phyloP scores from a whole-genome alignment of 2,329 filamentous ascomycete genomes.

The Didymella exigua region DNA sequence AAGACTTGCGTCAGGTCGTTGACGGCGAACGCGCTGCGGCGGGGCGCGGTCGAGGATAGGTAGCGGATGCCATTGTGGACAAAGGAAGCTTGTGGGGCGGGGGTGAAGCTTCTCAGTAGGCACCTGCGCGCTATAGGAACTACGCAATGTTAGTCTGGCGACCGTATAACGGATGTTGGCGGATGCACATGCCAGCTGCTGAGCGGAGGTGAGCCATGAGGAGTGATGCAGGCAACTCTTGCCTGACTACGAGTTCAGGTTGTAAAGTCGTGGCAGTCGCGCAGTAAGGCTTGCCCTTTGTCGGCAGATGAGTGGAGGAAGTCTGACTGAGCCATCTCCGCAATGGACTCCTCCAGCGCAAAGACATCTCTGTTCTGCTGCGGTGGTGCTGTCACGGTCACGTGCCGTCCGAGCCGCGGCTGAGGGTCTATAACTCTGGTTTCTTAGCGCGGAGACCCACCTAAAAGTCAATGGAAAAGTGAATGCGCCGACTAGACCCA shows the following conservation, averaged over 20 bases:
- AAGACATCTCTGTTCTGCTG: slow-evolving; percentile 23
- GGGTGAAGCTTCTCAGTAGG: slow-evolving; percentile 1
- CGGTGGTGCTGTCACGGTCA: slow-evolving; percentile 15
- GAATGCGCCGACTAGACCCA: slow-evolving; percentile 4
- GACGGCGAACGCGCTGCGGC: slow-evolving; percentile 24
- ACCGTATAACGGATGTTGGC: slow-evolving; percentile 15
- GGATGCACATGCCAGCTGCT: slow-evolving; percentile 24
- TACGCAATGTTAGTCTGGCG: slow-evolving; percentile 20
- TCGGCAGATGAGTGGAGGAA: slow-evolving; percentile 14
- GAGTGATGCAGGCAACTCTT: slow-evolving; percentile 30
- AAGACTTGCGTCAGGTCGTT: slow-evolving; percentile 67
- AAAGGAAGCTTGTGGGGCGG: slow-evolving; percentile 7
- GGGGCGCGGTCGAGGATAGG: slow-evolving; percentile 27
- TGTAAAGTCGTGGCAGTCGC: slow-evolving; percentile 8
- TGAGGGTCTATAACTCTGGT: background rate
- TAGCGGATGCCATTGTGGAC: slow-evolving; percentile 21
- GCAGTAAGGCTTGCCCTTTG: slow-evolving; percentile 7
- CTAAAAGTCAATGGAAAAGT: slow-evolving; percentile 23
- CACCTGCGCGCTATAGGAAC: slow-evolving; percentile 14
- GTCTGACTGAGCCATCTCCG: slow-evolving; percentile 5
- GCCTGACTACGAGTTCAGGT: no score
- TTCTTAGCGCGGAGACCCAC: slow-evolving; percentile 18
- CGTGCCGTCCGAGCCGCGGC: slow-evolving; percentile 20
- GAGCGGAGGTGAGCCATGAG: slow-evolving; percentile 31
- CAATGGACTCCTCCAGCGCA: slow-evolving; percentile 21